Conservation (phyloP, 2,329 filamentous ascomycete species). For the Lasiodiplodia citricola region DNA sequence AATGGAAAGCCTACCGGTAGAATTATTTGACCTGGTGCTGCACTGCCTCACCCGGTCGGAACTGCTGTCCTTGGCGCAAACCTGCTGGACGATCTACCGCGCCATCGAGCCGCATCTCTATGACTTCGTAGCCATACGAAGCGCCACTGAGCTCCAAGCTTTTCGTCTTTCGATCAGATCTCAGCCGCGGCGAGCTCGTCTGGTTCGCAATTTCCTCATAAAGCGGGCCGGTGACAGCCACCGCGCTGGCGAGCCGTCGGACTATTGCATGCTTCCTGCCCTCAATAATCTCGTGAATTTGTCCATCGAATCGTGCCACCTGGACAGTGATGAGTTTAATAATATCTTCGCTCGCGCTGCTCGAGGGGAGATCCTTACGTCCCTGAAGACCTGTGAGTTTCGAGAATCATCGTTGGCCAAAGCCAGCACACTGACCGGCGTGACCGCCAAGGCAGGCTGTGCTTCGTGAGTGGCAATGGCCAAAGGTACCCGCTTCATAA, state of each 20-base stretch:
- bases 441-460: not conserved
- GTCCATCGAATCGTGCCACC: constrained; percentile 1
- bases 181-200: not conserved
- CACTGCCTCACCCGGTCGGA: not conserved
- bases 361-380: not conserved
- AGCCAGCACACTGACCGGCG: not conserved
- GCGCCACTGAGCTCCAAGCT: not conserved
- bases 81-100: not conserved
- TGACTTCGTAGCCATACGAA: not conserved
- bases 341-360: not conserved
- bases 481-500: not conserved
- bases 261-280: not conserved
- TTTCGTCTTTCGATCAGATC: not conserved
- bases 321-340: not conserved
- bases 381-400: not conserved
- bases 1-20: not conserved
- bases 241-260: not conserved
- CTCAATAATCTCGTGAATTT: not conserved
- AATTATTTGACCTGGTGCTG: not conserved
- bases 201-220: constrained; percentile 3
- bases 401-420: not conserved
- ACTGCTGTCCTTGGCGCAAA: not conserved
- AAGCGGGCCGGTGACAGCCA: not conserved
- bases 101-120: not conserved
- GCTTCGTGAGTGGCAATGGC: not conserved